Conservation (phyloP, 352 stramenopile genomes). For the Globisporangium spinosum region DNA sequence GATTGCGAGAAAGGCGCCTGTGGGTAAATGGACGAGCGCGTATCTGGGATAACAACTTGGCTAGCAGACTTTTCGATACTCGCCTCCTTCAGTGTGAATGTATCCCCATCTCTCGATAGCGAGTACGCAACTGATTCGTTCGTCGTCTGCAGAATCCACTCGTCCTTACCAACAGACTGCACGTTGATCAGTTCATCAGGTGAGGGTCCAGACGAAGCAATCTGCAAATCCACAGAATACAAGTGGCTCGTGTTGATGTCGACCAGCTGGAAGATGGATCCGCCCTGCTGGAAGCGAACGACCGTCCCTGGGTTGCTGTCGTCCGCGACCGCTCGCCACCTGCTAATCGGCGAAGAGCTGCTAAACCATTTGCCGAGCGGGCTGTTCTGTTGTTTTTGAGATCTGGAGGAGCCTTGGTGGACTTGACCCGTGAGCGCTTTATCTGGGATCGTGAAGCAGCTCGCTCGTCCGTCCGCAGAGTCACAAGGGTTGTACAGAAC, state of each 20-base stretch:
- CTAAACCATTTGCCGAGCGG: conserved; percentile 53
- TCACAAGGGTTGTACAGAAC: conserved; percentile 42
- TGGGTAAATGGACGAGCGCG: conserved; percentile 31
- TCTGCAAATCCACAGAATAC: conserved; percentile 45
- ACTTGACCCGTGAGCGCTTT: conserved; percentile 44
- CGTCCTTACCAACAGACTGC: conserved; percentile 29
- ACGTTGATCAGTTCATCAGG: conserved; percentile 33
- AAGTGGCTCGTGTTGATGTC: conserved; percentile 37
- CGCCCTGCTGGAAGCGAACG: conserved; percentile 47
- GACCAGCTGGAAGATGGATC: conserved; percentile 53
- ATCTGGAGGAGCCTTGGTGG: conserved; percentile 18
- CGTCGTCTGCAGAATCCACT: conserved; percentile 54
- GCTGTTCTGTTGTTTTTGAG: not conserved
- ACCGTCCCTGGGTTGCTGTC: conserved; percentile 31
- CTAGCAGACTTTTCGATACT: conserved; percentile 10
- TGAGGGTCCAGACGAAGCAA: not conserved
- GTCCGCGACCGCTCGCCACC: conserved; percentile 15
- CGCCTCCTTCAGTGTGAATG: conserved; percentile 34
- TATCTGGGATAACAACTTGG: conserved; percentile 16
- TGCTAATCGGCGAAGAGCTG: conserved; percentile 20
- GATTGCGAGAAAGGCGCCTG: not conserved
- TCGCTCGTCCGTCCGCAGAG: conserved; percentile 37
- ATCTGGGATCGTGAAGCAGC: conserved; percentile 54
- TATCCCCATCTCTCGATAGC: conserved; percentile 21
- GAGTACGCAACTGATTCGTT: conserved; percentile 32